Evolutionary conservation across 208 protist genomes (phyloP), one percentile per base, ranked within the genome.

Genomic region (Leishmania major): DNA sequence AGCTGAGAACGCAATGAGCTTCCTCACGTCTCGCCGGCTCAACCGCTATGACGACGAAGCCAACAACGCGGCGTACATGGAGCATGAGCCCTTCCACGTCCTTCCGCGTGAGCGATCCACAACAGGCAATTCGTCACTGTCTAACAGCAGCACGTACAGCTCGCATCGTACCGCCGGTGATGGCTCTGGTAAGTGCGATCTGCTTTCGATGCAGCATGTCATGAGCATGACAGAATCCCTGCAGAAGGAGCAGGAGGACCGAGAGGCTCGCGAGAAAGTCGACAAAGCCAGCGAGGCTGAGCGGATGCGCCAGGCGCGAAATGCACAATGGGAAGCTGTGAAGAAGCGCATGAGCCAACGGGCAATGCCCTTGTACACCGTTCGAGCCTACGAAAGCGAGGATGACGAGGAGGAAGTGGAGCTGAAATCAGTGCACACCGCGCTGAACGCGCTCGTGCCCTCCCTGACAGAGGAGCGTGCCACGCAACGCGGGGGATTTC

Each of bases 321-420:
- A 87, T 31, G 71, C 67, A n/a, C 72, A 80, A 35, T 91, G 88
- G 88, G 79, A 75, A 47, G 85, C 80, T 2, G 77, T 91, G 40
- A 87, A 88, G 79, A 81, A 73, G 8, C 79, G 88, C 72, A 87
- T 91, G 88, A 84, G 79, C 47, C 40, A 47, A 17, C 66, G 81
- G 43, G 72, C 77, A 3, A 74, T 77, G 0, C 53, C 85, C 40
- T 53, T 82, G 31, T 76, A 53, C 53, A 80, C 75, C 22, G 80
- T 82, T 13, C 79, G 80, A 11, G 69, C 84, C 43, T 74, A 80
- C 55, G 84, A 86, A 77, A 75, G 80, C 73, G 75, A 70, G 45
- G 22, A 62, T 28, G 75, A 77, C 22, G 85, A 86, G 43, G 82
- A 80, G 40, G 57, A 67, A 1, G 83, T 62, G 28, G 43, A 66